Conservation (phyloP, 495 filamentous ascomycete genomes). For the Penicillium antarcticum region DNA sequence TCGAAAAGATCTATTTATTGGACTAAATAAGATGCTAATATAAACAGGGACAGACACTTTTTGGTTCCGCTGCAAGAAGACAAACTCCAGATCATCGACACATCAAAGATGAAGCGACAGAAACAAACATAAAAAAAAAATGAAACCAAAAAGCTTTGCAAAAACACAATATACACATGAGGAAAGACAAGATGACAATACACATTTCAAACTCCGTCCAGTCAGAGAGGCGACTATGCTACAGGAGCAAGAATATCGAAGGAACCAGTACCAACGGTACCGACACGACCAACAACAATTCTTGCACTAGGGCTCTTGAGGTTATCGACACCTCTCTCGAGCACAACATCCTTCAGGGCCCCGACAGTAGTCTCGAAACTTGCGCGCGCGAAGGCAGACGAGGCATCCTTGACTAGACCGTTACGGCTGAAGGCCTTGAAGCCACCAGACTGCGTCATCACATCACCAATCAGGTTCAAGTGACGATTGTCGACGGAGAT, state of each 20-base stretch:
- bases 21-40: slow-evolving; percentile 30
- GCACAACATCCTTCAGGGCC: slow-evolving; percentile 86
- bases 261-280: slow-evolving; percentile 80
- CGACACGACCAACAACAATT: slow-evolving; percentile 81
- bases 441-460: slow-evolving; percentile 86
- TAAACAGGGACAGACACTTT: slow-evolving; percentile 35
- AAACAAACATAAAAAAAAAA: slow-evolving; percentile 3
- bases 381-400: slow-evolving; percentile 94
- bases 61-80: slow-evolving; percentile 39
- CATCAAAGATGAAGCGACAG: slow-evolving; percentile 28
- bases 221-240: slow-evolving; percentile 29
- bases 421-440: slow-evolving; percentile 90
- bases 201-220: slow-evolving; percentile 17
- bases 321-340: slow-evolving; percentile 87
- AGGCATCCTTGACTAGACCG: slow-evolving; percentile 70
- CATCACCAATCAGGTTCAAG: slow-evolving; percentile 91
- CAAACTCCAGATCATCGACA: slow-evolving; percentile 44
- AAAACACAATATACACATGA: slow-evolving; percentile 21
- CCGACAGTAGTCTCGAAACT: slow-evolving; percentile 96
- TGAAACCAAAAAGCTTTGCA: slow-evolving; percentile 11
- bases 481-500: slow-evolving; percentile 92
- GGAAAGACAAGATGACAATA: slow-evolving; percentile 2
- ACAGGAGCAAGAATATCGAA: slow-evolving; percentile 84
- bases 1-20: slow-evolving; percentile 21
- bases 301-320: slow-evolving; percentile 80